phyloP scores from a whole-genome alignment of 345 rosid genomes.

The Euphorbia lathyris region DNA sequence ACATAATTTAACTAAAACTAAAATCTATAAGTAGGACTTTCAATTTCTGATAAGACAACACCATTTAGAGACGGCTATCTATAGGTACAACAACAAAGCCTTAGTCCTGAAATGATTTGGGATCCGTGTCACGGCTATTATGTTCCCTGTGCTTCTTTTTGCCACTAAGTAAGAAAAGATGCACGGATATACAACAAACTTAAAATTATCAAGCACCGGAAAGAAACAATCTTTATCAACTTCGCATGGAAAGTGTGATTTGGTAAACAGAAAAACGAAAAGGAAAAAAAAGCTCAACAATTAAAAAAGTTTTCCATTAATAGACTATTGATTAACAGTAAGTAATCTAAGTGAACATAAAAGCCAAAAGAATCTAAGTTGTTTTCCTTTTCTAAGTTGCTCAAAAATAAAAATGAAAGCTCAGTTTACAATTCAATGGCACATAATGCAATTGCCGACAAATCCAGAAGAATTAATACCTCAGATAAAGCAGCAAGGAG shows the following conservation, averaged over 20 bases:
- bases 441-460: neutral
- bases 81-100: too few relatives aligned
- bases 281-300: neutral
- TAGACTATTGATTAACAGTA: neutral
- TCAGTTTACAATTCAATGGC: neutral
- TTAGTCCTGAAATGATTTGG: too few relatives aligned
- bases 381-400: neutral
- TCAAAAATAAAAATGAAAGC: neutral
- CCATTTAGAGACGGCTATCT: too few relatives aligned
- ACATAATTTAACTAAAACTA: too few relatives aligned
- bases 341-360: neutral
- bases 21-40: too few relatives aligned
- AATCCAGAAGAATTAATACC: constrained; percentile 34
- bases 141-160: neutral
- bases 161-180: neutral
- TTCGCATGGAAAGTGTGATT: neutral
- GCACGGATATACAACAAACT: neutral
- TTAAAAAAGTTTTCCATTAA: neutral
- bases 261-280: neutral
- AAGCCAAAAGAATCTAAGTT: neutral
- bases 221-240: neutral
- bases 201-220: neutral
- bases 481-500: constrained; percentile 92
- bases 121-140: too few relatives aligned
- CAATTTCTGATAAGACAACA: too few relatives aligned